A percentile compares a stretch with the other conserved stretches of the same genome.
Evolutionary conservation across 352 stramenopile species (phyloP).

Genomic region (Phytophthora syringae): DNA sequence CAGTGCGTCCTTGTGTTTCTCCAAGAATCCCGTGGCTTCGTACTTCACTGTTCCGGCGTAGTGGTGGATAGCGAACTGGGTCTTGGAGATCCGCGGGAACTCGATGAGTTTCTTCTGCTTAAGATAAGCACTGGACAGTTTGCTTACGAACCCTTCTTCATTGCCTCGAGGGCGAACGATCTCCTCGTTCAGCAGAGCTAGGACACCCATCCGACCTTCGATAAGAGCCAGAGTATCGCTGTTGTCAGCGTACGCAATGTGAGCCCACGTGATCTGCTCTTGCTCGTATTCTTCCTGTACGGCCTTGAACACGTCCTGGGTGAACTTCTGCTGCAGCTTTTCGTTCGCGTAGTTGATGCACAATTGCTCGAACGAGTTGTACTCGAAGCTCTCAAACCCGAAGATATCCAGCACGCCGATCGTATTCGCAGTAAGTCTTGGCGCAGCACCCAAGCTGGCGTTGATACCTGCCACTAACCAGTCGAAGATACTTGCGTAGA

Average conservation of each 20-base stretch:
- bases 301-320: slow-evolving; percentile 66
- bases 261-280: slow-evolving; percentile 78
- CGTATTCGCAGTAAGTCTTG: slow-evolving; percentile 32
- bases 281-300: slow-evolving; percentile 71
- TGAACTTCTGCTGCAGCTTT: slow-evolving; percentile 91
- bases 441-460: slow-evolving; percentile 50
- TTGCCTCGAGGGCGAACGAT: slow-evolving; percentile 79
- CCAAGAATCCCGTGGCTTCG: slow-evolving; percentile 89
- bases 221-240: slow-evolving; percentile 74
- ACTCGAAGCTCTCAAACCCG: slow-evolving; percentile 87
- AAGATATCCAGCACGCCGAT: slow-evolving; percentile 94
- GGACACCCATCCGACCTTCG: slow-evolving; percentile 77
- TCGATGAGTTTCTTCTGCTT: slow-evolving; percentile 69
- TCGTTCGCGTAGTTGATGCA: slow-evolving; percentile 98
- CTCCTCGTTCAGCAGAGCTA: slow-evolving; percentile 89
- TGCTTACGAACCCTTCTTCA: slow-evolving; percentile 71
- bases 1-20: slow-evolving; percentile 95
- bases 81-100: slow-evolving; percentile 72
- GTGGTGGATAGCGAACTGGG: slow-evolving; percentile 93
- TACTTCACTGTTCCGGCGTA: slow-evolving; percentile 95
- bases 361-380: slow-evolving; percentile 95
- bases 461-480: slow-evolving; percentile 95
- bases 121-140: slow-evolving; percentile 55
- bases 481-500: slow-evolving; percentile 96
- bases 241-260: slow-evolving; percentile 88